phyloP scores from a whole-genome alignment of 2,329 filamentous ascomycete species.

The Fonsecaea multimorphosa region DNA sequence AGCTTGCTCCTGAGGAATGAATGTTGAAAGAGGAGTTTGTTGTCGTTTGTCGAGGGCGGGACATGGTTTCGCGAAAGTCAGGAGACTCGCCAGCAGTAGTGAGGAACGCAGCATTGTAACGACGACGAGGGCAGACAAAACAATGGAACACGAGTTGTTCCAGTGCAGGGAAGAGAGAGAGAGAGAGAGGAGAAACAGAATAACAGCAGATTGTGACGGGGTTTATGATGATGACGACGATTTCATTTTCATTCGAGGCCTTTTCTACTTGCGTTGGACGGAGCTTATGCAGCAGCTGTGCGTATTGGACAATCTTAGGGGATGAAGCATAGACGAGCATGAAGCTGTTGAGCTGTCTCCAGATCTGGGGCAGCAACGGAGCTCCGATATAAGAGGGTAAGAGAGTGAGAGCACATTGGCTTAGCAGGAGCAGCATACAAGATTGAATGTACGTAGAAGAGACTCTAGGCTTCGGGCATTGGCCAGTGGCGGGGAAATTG shows the following conservation, averaged over 20 bases:
- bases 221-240: background rate
- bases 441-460: background rate
- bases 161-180: background rate
- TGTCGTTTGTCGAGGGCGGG: conserved; percentile 28
- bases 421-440: background rate
- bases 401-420: background rate
- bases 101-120: conserved; percentile 12
- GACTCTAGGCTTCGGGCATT: background rate
- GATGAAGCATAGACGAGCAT: background rate
- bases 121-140: background rate
- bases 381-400: background rate
- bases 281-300: background rate
- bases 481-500: background rate
- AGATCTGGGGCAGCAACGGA: background rate
- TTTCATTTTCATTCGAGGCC: background rate
- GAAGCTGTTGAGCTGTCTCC: background rate
- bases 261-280: background rate
- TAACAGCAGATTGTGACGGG: background rate
- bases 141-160: background rate
- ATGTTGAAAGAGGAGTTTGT: conserved; percentile 42
- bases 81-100: conserved; percentile 5
- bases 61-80: conserved; percentile 14
- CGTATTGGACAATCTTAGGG: background rate
- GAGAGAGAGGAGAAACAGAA: background rate
- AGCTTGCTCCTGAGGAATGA: conserved; percentile 53